phyloP scores from a whole-genome alignment of 2,329 filamentous ascomycete species.

The Xylaria sp. region DNA sequence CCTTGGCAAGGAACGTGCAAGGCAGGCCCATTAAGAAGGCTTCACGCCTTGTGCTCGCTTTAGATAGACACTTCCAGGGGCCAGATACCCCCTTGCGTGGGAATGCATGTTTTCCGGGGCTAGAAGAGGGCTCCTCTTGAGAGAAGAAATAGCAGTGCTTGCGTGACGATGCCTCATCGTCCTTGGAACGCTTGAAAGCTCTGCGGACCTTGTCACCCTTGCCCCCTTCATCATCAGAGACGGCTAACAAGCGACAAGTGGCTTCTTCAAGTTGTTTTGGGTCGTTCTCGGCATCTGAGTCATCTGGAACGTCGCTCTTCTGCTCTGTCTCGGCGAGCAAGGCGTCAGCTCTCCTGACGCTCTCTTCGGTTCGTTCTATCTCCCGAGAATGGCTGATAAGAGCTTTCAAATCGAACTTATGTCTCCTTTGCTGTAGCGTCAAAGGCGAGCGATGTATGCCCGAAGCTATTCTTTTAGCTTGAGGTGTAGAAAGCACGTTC shows the following conservation, averaged over 20 bases:
- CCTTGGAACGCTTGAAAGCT: slow-evolving; percentile 58
- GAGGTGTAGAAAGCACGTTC: slow-evolving; percentile 48
- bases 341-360: slow-evolving; percentile 51
- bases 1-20: slow-evolving; percentile 55
- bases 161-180: slow-evolving; percentile 39
- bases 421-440: slow-evolving; percentile 54
- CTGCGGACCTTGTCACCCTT: slow-evolving; percentile 44
- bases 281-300: slow-evolving; percentile 44
- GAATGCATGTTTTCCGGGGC: slow-evolving; percentile 41
- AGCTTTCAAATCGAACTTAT: slow-evolving; percentile 68
- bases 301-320: slow-evolving; percentile 22
- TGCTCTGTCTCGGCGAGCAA: slow-evolving; percentile 37
- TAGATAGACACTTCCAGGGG: slow-evolving; percentile 55
- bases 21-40: slow-evolving; percentile 68
- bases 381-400: slow-evolving; percentile 64
- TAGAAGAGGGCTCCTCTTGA: slow-evolving; percentile 38
- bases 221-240: slow-evolving; percentile 32
- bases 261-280: slow-evolving; percentile 50
- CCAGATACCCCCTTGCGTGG: slow-evolving; percentile 47
- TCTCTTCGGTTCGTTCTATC: slow-evolving; percentile 65
- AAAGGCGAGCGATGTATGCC: slow-evolving; percentile 53
- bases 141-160: slow-evolving; percentile 59
- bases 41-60: slow-evolving; percentile 59
- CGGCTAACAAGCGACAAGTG: slow-evolving; percentile 47
- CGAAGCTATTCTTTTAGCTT: slow-evolving; percentile 53